These are phyloP conservation scores for Exophiala xenobiotica DNA, from an alignment of 2,329 filamentous ascomycete species.

Conservation along the genomic window DNA sequence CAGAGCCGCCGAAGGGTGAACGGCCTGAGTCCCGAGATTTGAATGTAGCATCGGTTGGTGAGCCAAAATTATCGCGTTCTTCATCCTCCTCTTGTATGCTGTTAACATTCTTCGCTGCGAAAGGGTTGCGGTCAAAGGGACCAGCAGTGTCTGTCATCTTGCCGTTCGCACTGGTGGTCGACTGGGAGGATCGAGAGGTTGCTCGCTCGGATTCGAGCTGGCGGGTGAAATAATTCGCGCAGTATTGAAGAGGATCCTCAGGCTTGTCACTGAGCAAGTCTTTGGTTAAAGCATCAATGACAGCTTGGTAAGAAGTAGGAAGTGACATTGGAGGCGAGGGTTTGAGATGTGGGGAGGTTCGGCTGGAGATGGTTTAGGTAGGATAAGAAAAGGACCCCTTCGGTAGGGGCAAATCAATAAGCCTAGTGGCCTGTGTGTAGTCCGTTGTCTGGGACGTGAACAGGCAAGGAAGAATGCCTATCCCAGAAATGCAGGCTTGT, in stretches of 20 bases:
- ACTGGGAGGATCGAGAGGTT: slow-evolving; percentile 48
- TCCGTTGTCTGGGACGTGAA: slow-evolving; percentile 6
- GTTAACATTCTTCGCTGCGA: slow-evolving; percentile 59
- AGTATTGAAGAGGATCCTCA: slow-evolving; percentile 67
- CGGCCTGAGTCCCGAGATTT: slow-evolving; percentile 40
- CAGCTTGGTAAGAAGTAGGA: slow-evolving; percentile 57
- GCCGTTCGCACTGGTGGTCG: slow-evolving; percentile 42
- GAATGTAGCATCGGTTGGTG: slow-evolving; percentile 67
- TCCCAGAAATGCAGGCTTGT: slow-evolving; percentile 9
- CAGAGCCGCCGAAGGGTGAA: slow-evolving; percentile 47
- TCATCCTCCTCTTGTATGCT: slow-evolving; percentile 77
- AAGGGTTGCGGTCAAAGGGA: slow-evolving; percentile 76
- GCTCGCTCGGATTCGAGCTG: slow-evolving; percentile 65
- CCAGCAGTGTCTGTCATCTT: slow-evolving; percentile 73
- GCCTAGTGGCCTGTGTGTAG: slow-evolving; percentile 22
- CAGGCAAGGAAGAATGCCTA: slow-evolving; percentile 7
- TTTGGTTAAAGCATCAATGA: slow-evolving; percentile 63
- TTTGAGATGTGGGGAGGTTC: slow-evolving; percentile 20
- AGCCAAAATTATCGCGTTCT: slow-evolving; percentile 69
- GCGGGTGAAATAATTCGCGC: slow-evolving; percentile 65
- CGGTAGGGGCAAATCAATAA: slow-evolving; percentile 10
- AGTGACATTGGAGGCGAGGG: slow-evolving; percentile 43
- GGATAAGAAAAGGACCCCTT: slow-evolving; percentile 13
- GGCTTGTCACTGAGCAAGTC: slow-evolving; percentile 60
- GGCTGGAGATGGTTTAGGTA: slow-evolving; percentile 11